Conservation (phyloP, 768 basidiomycete species). For the Tylopilus vinaceipallidus region DNA sequence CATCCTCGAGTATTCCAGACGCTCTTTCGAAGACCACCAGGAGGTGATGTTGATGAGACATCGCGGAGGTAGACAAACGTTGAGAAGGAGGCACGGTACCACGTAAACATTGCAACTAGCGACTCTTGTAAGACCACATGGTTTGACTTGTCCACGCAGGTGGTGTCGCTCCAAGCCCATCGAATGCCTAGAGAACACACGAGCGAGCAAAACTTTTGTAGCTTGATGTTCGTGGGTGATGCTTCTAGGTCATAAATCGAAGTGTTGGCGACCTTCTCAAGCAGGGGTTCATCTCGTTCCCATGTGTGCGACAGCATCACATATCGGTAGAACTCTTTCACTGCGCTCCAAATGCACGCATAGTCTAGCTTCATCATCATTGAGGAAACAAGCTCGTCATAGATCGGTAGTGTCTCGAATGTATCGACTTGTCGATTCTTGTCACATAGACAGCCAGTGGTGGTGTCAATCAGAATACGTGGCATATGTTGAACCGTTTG, state of each 20-base stretch:
- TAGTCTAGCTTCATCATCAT: neutral
- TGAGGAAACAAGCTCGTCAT: neutral
- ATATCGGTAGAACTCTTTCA: neutral
- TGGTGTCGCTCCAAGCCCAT: conserved; percentile 4
- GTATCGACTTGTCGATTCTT: neutral
- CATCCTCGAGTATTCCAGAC: conserved; percentile 5
- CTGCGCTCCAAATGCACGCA: neutral
- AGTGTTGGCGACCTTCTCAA: neutral
- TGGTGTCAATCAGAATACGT: neutral
- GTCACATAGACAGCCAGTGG: neutral
- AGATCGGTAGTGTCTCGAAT: neutral
- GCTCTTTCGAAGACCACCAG: neutral
- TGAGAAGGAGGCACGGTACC: conserved; percentile 3
- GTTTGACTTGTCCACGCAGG: conserved; percentile 3
- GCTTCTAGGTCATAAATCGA: no score
- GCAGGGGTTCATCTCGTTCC: neutral
- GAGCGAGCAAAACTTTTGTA: neutral
- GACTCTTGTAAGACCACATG: conserved; percentile 2
- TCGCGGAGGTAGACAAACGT: conserved; percentile 2
- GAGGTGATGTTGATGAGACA: neutral
- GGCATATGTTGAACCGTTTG: neutral
- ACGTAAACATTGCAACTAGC: conserved; percentile 7
- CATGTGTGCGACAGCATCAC: conserved; percentile 8
- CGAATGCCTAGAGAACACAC: neutral
- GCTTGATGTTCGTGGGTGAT: neutral